Conservation (phyloP, 2,329 filamentous ascomycete species). For the Monilinia polystroma region DNA sequence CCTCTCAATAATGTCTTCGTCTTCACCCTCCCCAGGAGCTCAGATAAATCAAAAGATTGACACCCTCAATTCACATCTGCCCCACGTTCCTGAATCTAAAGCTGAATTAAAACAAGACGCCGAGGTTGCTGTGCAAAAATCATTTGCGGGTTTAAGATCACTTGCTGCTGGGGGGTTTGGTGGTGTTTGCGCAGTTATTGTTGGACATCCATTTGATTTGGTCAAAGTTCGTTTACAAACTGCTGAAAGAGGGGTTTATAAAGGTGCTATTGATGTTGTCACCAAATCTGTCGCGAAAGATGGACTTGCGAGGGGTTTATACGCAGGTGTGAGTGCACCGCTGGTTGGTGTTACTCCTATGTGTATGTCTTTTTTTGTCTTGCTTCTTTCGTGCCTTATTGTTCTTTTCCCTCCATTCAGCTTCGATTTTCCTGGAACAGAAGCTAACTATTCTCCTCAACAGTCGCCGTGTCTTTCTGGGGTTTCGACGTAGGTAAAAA, state of each 20-base stretch:
- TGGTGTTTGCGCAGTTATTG: conserved; percentile 88
- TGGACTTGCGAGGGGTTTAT: conserved; percentile 76
- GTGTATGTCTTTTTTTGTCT: conserved; percentile 64
- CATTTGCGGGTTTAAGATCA: conserved; percentile 68
- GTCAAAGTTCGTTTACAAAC: conserved; percentile 98
- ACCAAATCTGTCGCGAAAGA: conserved; percentile 84
- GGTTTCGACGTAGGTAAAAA: conserved; percentile 95
- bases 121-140: conserved; percentile 36
- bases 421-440: neutral
- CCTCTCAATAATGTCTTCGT: conserved; percentile 19
- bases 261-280: conserved; percentile 86
- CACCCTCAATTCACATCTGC: conserved; percentile 36
- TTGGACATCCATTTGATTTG: conserved; percentile 95
- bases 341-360: conserved; percentile 96
- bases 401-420: neutral
- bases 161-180: conserved; percentile 89
- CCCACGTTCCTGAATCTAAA: conserved; percentile 39
- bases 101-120: conserved; percentile 39
- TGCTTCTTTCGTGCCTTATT: neutral
- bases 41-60: conserved; percentile 37
- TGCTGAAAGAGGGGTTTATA: conserved; percentile 90
- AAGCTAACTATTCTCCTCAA: conserved; percentile 16
- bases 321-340: conserved; percentile 95
- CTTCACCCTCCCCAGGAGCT: conserved; percentile 28
- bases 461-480: conserved; percentile 72